Evolutionary conservation across 1,284 basidiomycete genomes (phyloP), one percentile per base, ranked within the genome.

Genomic region (Termitomyces sp.): DNA sequence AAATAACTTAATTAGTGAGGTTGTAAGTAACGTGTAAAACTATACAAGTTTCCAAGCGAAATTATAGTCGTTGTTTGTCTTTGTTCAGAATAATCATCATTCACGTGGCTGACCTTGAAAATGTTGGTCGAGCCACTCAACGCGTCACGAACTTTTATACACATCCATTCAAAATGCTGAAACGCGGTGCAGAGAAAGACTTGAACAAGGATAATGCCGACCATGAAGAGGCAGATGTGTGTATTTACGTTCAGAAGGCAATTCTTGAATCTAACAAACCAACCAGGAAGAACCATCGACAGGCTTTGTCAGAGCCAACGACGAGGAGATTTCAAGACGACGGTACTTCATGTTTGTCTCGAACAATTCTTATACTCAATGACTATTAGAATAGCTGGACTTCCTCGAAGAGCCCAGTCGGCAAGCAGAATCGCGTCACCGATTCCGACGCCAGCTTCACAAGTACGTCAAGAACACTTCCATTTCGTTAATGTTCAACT

Each of bases 151-250:
- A 30, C 31, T n/a, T 41, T 42, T 31, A 43, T 28, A n/a, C 9
- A 9, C 39, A 40, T 34, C 26, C 36, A 28, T 38, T 34, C 26
- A 12, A 38, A 38, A 51, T 39, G 43, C 33, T 50, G 21, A 50
- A 51, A 44, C 81, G 90, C 66, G 79, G 76, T 53, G 90, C 90
- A 63, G 88, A 90, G 48, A 81, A 75, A 57, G 86, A 93, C 63
- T 65, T 90, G 36, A 77, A 79, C 12, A 89, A 83, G 64, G 87
- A 87, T 56, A 77, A 75, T 39, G 65, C 60, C 6, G 73, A 73
- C 48, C 72, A 71, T 21, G 77, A 69, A 8, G 67, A 69, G 4
- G 61, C 54, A 19, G 60, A 63, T 44, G 64, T 59, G 42, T 41
- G 45, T 39, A 19, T 30, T 24, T 34, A 12, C 15, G 5, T 31